These are phyloP conservation scores for Pittosporum tobira DNA, from an alignment of 129 eudicot species.

Conservation along the genomic window DNA sequence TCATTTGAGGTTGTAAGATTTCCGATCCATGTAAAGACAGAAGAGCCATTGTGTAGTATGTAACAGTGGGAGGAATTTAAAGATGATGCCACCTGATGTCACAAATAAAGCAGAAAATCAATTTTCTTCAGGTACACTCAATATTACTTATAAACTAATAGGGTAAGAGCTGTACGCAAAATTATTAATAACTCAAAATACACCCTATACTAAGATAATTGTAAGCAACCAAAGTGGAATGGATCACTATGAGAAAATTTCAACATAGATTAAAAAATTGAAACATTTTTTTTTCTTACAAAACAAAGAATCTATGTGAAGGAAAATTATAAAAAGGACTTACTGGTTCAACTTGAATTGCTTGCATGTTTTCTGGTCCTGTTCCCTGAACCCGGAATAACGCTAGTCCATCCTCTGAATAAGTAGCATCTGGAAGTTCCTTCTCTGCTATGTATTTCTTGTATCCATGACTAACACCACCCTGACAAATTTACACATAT, in stretches of 20 bases:
- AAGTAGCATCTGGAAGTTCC: conserved; percentile 76
- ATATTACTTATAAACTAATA: background rate
- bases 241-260: background rate
- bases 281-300: background rate
- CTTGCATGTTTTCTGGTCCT: conserved; percentile 98
- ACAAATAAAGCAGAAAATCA: conserved; percentile 9
- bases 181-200: too few relatives aligned
- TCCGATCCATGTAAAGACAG: conserved; percentile 76
- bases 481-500: conserved; percentile 34
- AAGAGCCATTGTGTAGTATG: conserved; percentile 71
- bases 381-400: conserved; percentile 90
- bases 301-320: background rate
- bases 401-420: conserved; percentile 73
- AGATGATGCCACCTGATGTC: conserved; percentile 80
- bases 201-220: too few relatives aligned
- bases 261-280: background rate
- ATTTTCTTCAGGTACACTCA: background rate
- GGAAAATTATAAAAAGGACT: conserved; percentile 12
- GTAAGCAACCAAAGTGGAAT: too few relatives aligned
- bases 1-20: conserved; percentile 67
- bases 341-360: conserved; percentile 95
- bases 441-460: conserved; percentile 58
- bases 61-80: conserved; percentile 84
- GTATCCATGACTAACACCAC: conserved; percentile 82
- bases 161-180: too few relatives aligned